Evolutionary conservation across 140 eudicot genomes (phyloP).

Genomic region (Erigeron philadelphicus): DNA sequence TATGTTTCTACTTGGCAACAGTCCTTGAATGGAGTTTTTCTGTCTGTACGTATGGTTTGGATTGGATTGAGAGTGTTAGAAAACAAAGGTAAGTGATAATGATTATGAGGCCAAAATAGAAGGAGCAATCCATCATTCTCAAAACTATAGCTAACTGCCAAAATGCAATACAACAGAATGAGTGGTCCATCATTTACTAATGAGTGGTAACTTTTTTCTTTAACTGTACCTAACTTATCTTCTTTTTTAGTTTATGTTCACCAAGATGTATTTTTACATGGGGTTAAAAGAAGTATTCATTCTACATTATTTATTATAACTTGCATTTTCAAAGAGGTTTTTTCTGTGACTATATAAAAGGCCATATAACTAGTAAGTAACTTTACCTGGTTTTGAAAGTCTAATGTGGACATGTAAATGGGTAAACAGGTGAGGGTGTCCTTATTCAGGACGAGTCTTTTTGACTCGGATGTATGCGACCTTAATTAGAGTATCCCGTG

Average conservation of each 20-base stretch:
- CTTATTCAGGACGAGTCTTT: too few relatives aligned
- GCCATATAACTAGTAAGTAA: constrained; percentile 3
- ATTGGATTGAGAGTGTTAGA: constrained; percentile 1
- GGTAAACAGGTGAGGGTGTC: too few relatives aligned
- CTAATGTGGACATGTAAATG: not conserved
- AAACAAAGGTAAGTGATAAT: constrained; percentile 30
- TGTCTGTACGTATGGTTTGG: constrained; percentile 12
- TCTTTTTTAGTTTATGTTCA: not conserved
- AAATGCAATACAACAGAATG: constrained; percentile 13
- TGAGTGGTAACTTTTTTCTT: constrained; percentile 16
- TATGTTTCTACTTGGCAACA: constrained; percentile 13
- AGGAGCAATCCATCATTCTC: constrained; percentile 31
- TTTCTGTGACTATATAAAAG: not conserved
- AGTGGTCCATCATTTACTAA: constrained; percentile 26
- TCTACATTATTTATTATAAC: not conserved
- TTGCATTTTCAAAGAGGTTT: not conserved
- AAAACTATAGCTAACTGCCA: constrained; percentile 28
- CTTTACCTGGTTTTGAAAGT: not conserved
- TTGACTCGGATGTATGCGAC: too few relatives aligned
- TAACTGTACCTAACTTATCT: not conserved
- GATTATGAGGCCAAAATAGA: constrained; percentile 40
- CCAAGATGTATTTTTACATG: not conserved
- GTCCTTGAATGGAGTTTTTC: not conserved
- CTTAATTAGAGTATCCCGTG: too few relatives aligned
- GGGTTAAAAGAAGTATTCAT: not conserved